Evolutionary conservation across 805 yeast genomes (phyloP), one percentile per base, ranked within the genome.

Genomic region (Metschnikowia continentalis): DNA sequence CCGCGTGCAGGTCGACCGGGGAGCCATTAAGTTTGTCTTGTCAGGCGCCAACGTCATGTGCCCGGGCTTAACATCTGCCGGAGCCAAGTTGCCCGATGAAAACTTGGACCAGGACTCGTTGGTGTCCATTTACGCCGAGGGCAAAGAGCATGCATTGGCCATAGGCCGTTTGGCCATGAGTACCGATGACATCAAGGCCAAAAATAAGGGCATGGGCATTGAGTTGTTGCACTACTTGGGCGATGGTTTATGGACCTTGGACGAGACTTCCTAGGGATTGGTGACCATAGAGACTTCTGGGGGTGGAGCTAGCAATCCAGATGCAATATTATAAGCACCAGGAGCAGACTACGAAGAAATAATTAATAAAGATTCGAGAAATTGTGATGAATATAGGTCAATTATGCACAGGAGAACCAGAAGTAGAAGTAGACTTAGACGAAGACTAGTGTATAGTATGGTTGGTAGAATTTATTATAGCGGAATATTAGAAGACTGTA

Each of bases 11-110:
- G 97, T 92, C 11, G 98, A 91, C 63, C 79, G 97, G 65, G 98
- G 98, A 51, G 98, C 98, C 47, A 91, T 91, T 66, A 91, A 91
- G 69, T 91, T 91, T 63, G 94, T 91, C 23, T 72, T 91, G n/a
- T 86, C 96, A 3, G 98, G 97, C 50, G 97, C 97, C 30, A 91
- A 91, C 63, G 88, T 91, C 62, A 91, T 91, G 98, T 91, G 97
- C 69, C 96, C 96, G 3, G 97, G 97, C 17, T 77, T 90, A 56
- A 90, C 96, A 0, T 83, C 94, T 17, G 77, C 85, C 2, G 96
- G 97, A 39, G 97, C 96, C 19, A 69, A 71, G 48, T 73, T 90
- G 54, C 96, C 97, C 19, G 91, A 84, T 22, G 84, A 84, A 32
- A 81, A 84, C 36, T 65, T 82, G 52, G 83, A 79, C 39, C 76